Evolutionary conservation across 495 filamentous ascomycete species (phyloP), one percentile per base, ranked within the genome.

Genomic region (Aspergillus bertholletiae): DNA sequence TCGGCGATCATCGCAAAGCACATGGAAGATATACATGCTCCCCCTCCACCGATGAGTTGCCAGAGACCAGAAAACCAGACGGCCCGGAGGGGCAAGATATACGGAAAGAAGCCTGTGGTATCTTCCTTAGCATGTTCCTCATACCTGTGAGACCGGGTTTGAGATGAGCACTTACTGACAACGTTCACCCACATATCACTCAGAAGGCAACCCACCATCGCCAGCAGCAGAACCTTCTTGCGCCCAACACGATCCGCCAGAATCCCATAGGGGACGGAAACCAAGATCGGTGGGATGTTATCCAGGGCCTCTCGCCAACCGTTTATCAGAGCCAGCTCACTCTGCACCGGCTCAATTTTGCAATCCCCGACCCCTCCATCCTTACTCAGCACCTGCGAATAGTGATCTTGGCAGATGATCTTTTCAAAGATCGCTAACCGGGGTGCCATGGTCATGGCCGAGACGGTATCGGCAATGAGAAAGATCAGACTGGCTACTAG

Each of bases 341-440:
- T 21, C 37, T 40, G 37, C 6, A 40, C 37, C 3, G 5, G 6
- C 3, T 5, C 6, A 17, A 7, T 6, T 13, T 40, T 40, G 37
- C 37, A 40, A 13, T 28, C 26, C 26, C 26, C 26, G 5, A 28
- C 8, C 26, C 8, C 26, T 4, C 26, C 7, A 11, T 5, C 2
- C 7, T 34, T 3, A 5, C 6, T 3, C 6, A 34, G 4, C 5
- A 20, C 5, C n/a, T 5, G n/a, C 37, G n/a, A 7, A 5, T 47
- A 37, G 21, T 51, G 20, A 17, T 41, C 26, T 7, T 27, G 48
- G n/a, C 54, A 57, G 48, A 57, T 57, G 23, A 57, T 46, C 13
- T 28, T n/a, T 46, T 57, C 54, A 28, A 45, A 37, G 12, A 51
- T 39, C 17, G 39, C 39, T 3, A 37, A 40, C 22, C 45, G 54